These are phyloP conservation scores for Globisporangium emineosum DNA, from an alignment of 352 stramenopile species.

Conservation along the genomic window DNA sequence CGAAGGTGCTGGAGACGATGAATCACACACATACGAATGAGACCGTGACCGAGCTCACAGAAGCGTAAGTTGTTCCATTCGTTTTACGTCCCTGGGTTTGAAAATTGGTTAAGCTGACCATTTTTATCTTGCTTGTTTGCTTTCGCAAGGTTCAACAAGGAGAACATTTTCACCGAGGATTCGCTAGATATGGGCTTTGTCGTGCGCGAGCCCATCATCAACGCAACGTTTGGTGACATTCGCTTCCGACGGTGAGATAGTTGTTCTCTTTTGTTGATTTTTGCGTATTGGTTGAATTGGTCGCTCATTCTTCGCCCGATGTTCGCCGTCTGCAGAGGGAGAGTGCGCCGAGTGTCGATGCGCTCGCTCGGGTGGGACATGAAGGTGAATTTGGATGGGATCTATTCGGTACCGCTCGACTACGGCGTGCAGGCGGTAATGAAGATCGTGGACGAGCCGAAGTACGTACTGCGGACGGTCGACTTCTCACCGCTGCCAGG, in stretches of 20 bases:
- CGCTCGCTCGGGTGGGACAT: slow-evolving; percentile 88
- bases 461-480: slow-evolving; percentile 84
- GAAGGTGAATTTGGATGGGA: slow-evolving; percentile 85
- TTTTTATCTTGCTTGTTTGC: background rate
- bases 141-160: slow-evolving; percentile 73
- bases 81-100: too few relatives aligned
- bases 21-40: slow-evolving; percentile 88
- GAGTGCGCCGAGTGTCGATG: slow-evolving; percentile 83
- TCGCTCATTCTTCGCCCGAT: background rate
- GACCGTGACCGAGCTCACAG: slow-evolving; percentile 83
- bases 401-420: slow-evolving; percentile 85
- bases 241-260: slow-evolving; percentile 72
- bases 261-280: background rate
- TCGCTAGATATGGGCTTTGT: slow-evolving; percentile 86
- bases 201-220: slow-evolving; percentile 87
- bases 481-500: slow-evolving; percentile 44
- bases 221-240: slow-evolving; percentile 88
- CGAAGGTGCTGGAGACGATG: slow-evolving; percentile 78
- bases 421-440: slow-evolving; percentile 89
- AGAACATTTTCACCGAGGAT: slow-evolving; percentile 81
- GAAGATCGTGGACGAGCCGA: slow-evolving; percentile 85
- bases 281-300: background rate
- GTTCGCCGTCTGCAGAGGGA: slow-evolving; percentile 38
- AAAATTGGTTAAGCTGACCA: background rate
- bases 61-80: slow-evolving; percentile 47